Evolutionary conservation across 495 filamentous ascomycete genomes (phyloP).

Genomic region (Daldinia vernicosa): DNA sequence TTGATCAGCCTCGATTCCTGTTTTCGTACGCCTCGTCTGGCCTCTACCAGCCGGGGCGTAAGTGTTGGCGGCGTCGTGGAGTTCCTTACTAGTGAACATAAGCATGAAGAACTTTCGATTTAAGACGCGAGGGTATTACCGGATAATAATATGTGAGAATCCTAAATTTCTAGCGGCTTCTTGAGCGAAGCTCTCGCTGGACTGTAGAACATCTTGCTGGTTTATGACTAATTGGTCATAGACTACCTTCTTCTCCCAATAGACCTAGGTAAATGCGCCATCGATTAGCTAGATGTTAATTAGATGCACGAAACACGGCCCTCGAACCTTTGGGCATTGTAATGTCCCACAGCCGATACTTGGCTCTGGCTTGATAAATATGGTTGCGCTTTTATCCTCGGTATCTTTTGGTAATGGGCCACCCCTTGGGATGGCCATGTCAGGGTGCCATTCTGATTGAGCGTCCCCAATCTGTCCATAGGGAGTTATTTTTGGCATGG

Average conservation of each 20-base stretch:
- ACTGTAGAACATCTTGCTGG: neutral
- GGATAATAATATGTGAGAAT: neutral
- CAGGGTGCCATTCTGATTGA: neutral
- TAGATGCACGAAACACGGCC: neutral
- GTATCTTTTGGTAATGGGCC: neutral
- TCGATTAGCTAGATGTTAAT: neutral
- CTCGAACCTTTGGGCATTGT: neutral
- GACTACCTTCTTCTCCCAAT: neutral
- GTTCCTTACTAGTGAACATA: neutral
- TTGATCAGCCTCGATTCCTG: neutral
- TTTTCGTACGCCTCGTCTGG: neutral
- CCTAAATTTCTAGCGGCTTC: neutral
- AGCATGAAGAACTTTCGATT: neutral
- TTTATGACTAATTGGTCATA: neutral
- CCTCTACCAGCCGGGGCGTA: neutral
- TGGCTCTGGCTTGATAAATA: neutral
- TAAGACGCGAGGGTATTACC: neutral
- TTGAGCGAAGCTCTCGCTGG: neutral
- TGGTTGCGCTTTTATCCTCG: neutral
- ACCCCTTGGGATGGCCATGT: neutral
- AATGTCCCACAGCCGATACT: neutral
- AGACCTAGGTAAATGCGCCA: neutral
- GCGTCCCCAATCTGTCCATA: neutral
- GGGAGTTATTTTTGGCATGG: neutral
- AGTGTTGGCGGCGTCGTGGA: neutral